Evolutionary conservation across 2,329 filamentous ascomycete genomes (phyloP), one percentile per base, ranked within the genome.

Genomic region (Chalara sp.): DNA sequence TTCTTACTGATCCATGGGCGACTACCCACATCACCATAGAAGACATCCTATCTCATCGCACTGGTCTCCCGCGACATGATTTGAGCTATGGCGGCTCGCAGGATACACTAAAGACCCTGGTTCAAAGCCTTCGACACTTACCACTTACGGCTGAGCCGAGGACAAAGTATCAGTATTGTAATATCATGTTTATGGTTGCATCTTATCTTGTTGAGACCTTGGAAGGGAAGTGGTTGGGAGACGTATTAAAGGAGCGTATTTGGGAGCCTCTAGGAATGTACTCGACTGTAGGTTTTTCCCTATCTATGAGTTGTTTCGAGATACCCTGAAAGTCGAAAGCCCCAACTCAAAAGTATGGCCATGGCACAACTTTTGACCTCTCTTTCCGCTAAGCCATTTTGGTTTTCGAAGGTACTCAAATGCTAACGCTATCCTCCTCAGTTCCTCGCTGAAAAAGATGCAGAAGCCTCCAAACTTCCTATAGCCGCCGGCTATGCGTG

Each of bases 11-110:
- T 47, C 65, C 67, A 0, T 72, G 69, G 58, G 68, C 71, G 11
- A 80, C 75, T 1, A 61, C 66, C 29, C 70, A 75, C 53, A 61
- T 79, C 40, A 81, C 76, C 0, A 61, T 81, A 6, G 74, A 80
- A 50, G 79, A 83, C 50, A 71, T 76, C 2, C 66, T 78, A 1
- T 70, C 71, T 46, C 78, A 82, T 57, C 69, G 76, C 5, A 76
- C 72, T 0, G 78, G 78, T 7, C 66, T 78, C 52, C 66, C 76
- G 1, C 55, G 66, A 37, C 74, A 72, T 60, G 72, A 75, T 54
- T 46, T 59, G 10, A 47, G 59, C 53, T 52, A 72, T 40, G 66
- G 69, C 32, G 48, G 58, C 21, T 59, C 59, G 44, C 55, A 57
- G 32, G 67, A 68, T 6, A 61, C 61, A 5, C 53, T 47, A 43